These are phyloP conservation scores for Haplosporangium sp. DNA, from an alignment of 371 early-diverging fungal genomes.

Conservation along the genomic window DNA sequence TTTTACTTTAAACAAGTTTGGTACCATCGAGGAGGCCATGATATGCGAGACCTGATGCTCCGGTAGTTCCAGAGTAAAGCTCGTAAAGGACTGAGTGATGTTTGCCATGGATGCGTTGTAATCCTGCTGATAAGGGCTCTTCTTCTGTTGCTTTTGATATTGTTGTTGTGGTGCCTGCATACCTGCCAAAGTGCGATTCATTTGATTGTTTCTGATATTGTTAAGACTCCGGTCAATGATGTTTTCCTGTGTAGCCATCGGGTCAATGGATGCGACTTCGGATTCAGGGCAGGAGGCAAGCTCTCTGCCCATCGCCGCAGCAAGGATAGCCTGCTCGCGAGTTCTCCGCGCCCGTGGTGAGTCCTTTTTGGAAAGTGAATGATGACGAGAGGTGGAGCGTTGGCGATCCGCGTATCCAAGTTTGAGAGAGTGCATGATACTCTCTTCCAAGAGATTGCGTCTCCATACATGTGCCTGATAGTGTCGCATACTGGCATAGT, in stretches of 20 bases:
- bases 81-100: slow-evolving; percentile 39
- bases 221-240: slow-evolving; percentile 33
- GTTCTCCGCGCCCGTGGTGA: slow-evolving; percentile 23
- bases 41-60: slow-evolving; percentile 36
- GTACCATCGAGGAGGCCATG: slow-evolving; percentile 30
- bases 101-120: slow-evolving; percentile 44
- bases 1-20: slow-evolving; percentile 40
- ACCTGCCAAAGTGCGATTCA: too few species aligned
- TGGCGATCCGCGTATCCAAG: slow-evolving; percentile 45
- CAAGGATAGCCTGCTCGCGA: slow-evolving; percentile 33
- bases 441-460: slow-evolving; percentile 46
- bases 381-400: slow-evolving; percentile 31
- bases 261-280: background rate
- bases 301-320: slow-evolving; percentile 33
- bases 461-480: slow-evolving; percentile 50
- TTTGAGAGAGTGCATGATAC: slow-evolving; percentile 51
- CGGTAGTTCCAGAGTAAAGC: slow-evolving; percentile 40
- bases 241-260: slow-evolving; percentile 18
- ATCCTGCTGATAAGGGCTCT: slow-evolving; percentile 39
- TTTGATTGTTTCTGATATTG: slow-evolving; percentile 5
- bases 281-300: slow-evolving; percentile 1
- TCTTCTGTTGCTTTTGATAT: slow-evolving; percentile 18
- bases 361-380: slow-evolving; percentile 18
- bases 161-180: slow-evolving; percentile 10
- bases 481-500: slow-evolving; percentile 27